Evolutionary conservation across 2,329 filamentous ascomycete species (phyloP), one percentile per base, ranked within the genome.

Genomic region (Fusarium buharicum): DNA sequence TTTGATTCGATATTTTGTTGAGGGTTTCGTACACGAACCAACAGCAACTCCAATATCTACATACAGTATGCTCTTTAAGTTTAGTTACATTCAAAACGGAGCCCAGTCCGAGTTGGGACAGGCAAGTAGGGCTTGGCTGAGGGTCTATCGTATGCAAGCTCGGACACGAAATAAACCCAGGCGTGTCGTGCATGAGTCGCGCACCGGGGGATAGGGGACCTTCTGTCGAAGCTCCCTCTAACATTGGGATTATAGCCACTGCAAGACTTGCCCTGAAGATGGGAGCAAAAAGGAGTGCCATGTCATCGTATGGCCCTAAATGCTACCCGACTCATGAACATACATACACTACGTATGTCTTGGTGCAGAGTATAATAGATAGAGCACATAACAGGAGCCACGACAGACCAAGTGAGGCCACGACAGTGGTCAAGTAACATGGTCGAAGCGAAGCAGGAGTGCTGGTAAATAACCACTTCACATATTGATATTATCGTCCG

Each of bases 101-200:
- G 22, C 34, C 38, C n/a, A 41, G 45, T 24, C 38, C 27, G 40
- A 28, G 33, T 34, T 48, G 31, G 22, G 37, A 17, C 17, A 30
- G 28, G 37, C 28, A 22, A 20, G 16, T n/a, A 22, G 38, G 27
- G 13, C 37, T 30, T 59, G 40, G 45, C 31, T 39, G 30, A 22
- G 9, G 11, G 20, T 34, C 18, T 17, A 31, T 33, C 37, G 22
- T 37, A 18, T 20, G 18, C 36, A 20, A 48, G 31, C 50, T 39
- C 43, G 31, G 41, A 40, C 40, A 41, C 40, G 50, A 59, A 51
- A 41, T 44, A 54, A 63, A 40, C 28, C 41, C 40, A 58, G 14
- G 48, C 31, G 37, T 59, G 44, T 16, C 48, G 65, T 46, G 61
- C 56, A 64, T 46, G 62, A 64, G 47, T 64, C 62, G 55, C 62